Conservation (phyloP, 176 grass and related monocot genomes). For the Phoenix dactylifera region DNA sequence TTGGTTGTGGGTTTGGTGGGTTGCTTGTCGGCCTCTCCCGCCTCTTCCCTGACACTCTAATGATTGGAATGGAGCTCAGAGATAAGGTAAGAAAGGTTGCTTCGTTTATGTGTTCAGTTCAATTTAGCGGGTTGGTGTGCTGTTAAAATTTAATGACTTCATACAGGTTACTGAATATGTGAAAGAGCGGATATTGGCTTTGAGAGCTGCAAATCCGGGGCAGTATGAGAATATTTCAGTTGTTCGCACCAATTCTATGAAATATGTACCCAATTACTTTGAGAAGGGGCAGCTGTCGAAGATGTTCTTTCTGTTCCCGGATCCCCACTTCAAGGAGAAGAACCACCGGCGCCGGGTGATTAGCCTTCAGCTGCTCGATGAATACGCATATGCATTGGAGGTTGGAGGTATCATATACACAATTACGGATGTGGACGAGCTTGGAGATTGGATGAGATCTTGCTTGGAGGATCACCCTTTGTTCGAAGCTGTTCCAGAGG, state of each 20-base stretch:
- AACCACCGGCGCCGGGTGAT: slow-evolving; percentile 81
- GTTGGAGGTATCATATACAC: slow-evolving; percentile 85
- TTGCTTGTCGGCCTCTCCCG: slow-evolving; percentile 66
- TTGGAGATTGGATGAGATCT: slow-evolving; percentile 74
- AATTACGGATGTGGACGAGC: slow-evolving; percentile 80
- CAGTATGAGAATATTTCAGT: slow-evolving; percentile 46
- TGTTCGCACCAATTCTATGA: slow-evolving; percentile 83
- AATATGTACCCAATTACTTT: slow-evolving; percentile 85
- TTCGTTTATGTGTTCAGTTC: not conserved
- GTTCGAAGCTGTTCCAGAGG: slow-evolving; percentile 40
- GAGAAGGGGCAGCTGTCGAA: slow-evolving; percentile 73
- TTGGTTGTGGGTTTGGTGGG: slow-evolving; percentile 70
- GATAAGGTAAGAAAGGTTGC: slow-evolving; percentile 47
- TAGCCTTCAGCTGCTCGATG: slow-evolving; percentile 73
- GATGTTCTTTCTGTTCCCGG: slow-evolving; percentile 96
- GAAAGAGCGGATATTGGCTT: slow-evolving; percentile 79
- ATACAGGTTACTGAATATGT: slow-evolving; percentile 89
- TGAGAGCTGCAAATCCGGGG: slow-evolving; percentile 47
- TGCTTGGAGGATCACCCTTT: slow-evolving; percentile 81
- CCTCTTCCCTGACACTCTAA: slow-evolving; percentile 68
- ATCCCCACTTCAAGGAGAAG: slow-evolving; percentile 98
- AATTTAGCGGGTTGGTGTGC: too few relatives aligned
- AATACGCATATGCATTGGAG: slow-evolving; percentile 87
- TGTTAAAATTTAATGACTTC: not conserved
- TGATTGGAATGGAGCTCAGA: slow-evolving; percentile 95